These are phyloP conservation scores for Gossypium arboreum DNA, from an alignment of 345 rosid species.

Conservation along the genomic window DNA sequence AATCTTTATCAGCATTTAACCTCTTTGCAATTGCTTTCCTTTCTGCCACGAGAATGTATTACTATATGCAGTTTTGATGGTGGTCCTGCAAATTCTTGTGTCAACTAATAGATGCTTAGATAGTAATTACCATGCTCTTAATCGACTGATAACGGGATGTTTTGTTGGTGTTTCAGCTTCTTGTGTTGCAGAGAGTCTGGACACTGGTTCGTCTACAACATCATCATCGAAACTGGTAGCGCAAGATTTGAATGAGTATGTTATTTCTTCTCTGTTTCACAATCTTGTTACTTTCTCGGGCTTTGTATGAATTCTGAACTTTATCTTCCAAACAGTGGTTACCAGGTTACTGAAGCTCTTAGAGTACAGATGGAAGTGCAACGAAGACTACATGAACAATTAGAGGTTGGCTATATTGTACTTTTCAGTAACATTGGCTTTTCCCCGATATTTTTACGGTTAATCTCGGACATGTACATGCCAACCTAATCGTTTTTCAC, in stretches of 20 bases:
- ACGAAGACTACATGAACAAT: slow-evolving; percentile 83
- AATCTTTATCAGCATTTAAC: neutral
- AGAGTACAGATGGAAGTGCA: slow-evolving; percentile 98
- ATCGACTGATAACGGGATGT: slow-evolving; percentile 11
- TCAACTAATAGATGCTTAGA: neutral
- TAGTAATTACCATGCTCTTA: neutral
- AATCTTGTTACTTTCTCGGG: neutral
- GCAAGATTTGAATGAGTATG: slow-evolving; percentile 82
- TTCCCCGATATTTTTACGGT: neutral
- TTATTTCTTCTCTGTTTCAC: slow-evolving; percentile 13
- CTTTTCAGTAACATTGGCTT: neutral
- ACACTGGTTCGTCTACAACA: slow-evolving; percentile 71
- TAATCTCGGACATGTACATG: neutral
- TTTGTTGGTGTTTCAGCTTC: slow-evolving; percentile 43
- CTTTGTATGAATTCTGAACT: slow-evolving; percentile 12
- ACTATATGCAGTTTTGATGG: neutral
- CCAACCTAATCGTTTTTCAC: slow-evolving; percentile 14
- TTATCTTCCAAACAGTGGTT: slow-evolving; percentile 52
- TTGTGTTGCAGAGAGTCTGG: slow-evolving; percentile 79
- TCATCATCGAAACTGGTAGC: slow-evolving; percentile 55
- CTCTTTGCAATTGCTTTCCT: neutral
- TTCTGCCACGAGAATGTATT: neutral
- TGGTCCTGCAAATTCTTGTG: neutral
- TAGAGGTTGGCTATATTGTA: slow-evolving; percentile 58
- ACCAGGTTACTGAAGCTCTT: slow-evolving; percentile 88